These are phyloP conservation scores for Paraconiothyrium sp. DNA, from an alignment of 2,329 filamentous ascomycete genomes.

Conservation along the genomic window DNA sequence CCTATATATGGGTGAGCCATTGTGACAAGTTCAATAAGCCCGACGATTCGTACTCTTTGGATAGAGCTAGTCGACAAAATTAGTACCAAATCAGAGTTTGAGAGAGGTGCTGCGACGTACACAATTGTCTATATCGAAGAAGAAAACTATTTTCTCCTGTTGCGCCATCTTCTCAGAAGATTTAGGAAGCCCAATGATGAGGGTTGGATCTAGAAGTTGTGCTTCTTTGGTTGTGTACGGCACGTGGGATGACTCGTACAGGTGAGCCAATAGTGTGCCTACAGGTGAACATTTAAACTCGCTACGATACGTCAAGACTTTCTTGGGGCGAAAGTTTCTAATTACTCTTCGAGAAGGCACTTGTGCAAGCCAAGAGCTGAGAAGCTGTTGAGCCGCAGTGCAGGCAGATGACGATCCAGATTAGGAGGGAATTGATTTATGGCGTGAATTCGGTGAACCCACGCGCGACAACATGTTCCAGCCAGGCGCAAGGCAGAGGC, in stretches of 20 bases:
- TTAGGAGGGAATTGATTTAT: neutral
- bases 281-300: neutral
- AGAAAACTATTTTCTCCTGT: conserved; percentile 64
- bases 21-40: neutral
- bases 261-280: neutral
- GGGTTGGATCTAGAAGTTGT: neutral
- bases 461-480: neutral
- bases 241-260: neutral
- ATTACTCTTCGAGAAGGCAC: neutral
- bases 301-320: conserved; percentile 4
- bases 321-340: neutral
- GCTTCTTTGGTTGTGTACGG: neutral
- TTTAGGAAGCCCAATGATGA: neutral
- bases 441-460: neutral
- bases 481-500: neutral
- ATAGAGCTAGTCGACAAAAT: conserved; percentile 68
- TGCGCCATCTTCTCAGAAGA: conserved; percentile 29
- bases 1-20: conserved; percentile 57
- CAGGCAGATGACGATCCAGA: neutral
- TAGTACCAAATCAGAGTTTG: conserved; percentile 15
- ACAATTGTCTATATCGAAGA: conserved; percentile 98
- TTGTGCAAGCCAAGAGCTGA: neutral
- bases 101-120: conserved; percentile 55
- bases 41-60: conserved; percentile 72
- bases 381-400: neutral